phyloP scores from a whole-genome alignment of 2,329 filamentous ascomycete genomes.

The Botrytis porri region DNA sequence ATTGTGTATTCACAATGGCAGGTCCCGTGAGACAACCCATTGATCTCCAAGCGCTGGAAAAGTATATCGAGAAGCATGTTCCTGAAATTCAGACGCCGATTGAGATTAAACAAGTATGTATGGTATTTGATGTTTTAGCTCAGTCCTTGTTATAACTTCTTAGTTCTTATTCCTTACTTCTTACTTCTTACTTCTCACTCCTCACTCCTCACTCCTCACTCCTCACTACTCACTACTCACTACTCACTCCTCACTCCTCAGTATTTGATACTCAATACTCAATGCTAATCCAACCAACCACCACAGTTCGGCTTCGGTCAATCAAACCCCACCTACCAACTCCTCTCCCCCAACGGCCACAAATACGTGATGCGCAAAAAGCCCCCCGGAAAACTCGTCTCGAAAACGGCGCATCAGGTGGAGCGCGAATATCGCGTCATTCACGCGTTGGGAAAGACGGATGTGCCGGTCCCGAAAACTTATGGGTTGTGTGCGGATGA shows the following conservation, averaged over 20 bases:
- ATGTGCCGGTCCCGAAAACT: conserved; percentile 81
- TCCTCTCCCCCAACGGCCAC: conserved; percentile 66
- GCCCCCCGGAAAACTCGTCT: conserved; percentile 89
- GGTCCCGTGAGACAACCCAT: conserved; percentile 88
- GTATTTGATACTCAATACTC: neutral
- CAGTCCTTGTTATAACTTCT: neutral
- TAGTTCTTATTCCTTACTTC: too few relatives aligned
- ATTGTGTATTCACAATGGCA: conserved; percentile 58
- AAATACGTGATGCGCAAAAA: conserved; percentile 95
- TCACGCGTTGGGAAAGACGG: conserved; percentile 72
- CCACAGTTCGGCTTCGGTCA: conserved; percentile 93
- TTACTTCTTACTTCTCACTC: too few relatives aligned
- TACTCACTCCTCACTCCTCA: too few relatives aligned
- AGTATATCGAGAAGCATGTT: conserved; percentile 74
- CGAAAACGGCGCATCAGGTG: conserved; percentile 91
- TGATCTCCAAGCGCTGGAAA: conserved; percentile 73
- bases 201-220: too few relatives aligned
- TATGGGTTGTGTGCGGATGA: conserved; percentile 84
- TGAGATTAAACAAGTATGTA: conserved; percentile 79
- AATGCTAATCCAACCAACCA: conserved; percentile 1
- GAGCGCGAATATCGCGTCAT: conserved; percentile 94
- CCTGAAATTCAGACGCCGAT: conserved; percentile 79
- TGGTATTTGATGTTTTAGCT: too few relatives aligned
- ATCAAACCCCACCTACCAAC: conserved; percentile 94
- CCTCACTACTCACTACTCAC: too few relatives aligned